Conservation (phyloP, 495 filamentous ascomycete species). For the Neurospora intermedia region DNA sequence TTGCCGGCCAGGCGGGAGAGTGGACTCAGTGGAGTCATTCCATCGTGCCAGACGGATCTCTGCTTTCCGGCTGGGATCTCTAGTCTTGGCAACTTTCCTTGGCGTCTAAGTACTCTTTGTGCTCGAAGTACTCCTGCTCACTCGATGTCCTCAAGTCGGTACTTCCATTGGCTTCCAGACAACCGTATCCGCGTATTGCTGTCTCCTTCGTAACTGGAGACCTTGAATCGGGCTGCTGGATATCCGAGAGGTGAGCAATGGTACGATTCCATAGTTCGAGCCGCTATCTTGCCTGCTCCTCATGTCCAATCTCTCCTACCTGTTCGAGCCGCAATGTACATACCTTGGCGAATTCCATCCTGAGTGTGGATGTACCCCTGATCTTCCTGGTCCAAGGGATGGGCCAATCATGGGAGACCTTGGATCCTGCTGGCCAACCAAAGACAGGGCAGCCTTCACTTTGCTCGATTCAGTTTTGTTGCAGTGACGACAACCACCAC, state of each 20-base stretch:
- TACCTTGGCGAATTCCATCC: background rate
- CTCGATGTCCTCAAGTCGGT: background rate
- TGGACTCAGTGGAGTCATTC: no score
- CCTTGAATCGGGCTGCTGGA: background rate
- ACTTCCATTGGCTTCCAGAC: background rate
- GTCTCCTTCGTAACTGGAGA: background rate
- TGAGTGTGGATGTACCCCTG: background rate
- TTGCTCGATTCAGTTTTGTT: background rate
- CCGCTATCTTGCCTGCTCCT: background rate
- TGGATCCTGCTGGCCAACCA: background rate
- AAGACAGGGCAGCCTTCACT: background rate
- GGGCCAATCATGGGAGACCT: background rate
- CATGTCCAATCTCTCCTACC: background rate
- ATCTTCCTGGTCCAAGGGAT: background rate
- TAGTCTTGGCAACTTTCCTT: background rate
- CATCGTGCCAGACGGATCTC: background rate
- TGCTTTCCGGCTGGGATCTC: slow-evolving; percentile 1
- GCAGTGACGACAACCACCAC: background rate
- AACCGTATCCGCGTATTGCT: background rate
- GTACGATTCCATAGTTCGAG: background rate
- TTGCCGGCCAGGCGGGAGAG: background rate
- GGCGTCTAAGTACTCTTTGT: background rate
- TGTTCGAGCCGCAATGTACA: background rate
- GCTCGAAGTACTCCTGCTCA: background rate
- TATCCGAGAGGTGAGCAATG: background rate